Base-by-base conservation (phyloP, 2,329 filamentous ascomycete genomes). In the Trichophyton equinum region DNA sequence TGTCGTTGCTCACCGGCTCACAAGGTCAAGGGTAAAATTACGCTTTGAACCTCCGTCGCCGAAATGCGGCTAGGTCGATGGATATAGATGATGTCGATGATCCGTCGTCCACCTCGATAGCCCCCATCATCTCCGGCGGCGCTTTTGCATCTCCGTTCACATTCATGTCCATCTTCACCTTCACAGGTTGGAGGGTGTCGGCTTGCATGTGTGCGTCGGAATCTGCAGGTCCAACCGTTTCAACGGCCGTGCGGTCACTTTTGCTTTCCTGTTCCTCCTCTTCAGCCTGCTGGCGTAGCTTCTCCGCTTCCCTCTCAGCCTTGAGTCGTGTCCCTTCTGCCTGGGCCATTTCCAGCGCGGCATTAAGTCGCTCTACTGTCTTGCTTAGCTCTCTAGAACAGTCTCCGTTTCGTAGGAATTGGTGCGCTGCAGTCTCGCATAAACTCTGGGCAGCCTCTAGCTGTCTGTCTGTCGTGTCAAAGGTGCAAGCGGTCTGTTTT, bases 401-500 rank as follows among this genome's bases (percentile, higher is more conserved):
- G 68, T 94, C 87, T 9, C 91, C 91, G 59, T 91, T 87, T 25
- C 91, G 84, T n/a, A 96, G 78, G 63, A 94, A 90, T 68, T 95
- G 89, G 69, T 95, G 91, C 0, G 91, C 91, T 2, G 88, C 91
- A 60, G 85, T 85, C 75, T 96, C 91, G 71, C 89, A 95, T 67
- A 91, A 82, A 61, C 81, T 81, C 71, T 96, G 90, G 4, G 89
- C 87, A 64, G 83, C 82, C 70, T 96, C 91, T 27, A 96, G 78
- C 0, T 83, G 82, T 70, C 87, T 88, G 70, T 96, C 91, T 1
- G 91, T 79, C 51, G 83, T 79, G 65, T 95, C 89, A 69, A 87
- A 90, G 0, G 80, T 77, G 60, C 82, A 60, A 20, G 84, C 81
- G 1, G 81, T 82, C 71, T 58, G 7, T 38, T 36, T 7, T 61